Evolutionary conservation across 2,329 filamentous ascomycete species (phyloP).

Genomic region (Alternaria panax): DNA sequence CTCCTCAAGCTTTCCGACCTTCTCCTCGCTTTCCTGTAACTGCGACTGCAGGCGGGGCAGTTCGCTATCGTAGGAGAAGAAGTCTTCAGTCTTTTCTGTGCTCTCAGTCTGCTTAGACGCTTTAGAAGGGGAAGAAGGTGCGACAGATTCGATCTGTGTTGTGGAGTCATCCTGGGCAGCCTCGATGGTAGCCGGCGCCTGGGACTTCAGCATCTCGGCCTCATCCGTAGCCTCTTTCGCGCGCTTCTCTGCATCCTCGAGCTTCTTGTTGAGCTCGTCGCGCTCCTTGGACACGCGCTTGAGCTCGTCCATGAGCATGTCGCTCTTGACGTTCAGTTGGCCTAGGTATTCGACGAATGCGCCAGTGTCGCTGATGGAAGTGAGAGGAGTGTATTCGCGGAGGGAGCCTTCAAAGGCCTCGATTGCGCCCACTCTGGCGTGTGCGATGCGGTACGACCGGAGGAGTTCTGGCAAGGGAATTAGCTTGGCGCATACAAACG

Average conservation of each 20-base stretch:
- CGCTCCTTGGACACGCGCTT: conserved; percentile 85
- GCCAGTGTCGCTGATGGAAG: conserved; percentile 84
- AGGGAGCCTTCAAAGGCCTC: conserved; percentile 92
- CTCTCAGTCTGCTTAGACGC: conserved; percentile 35
- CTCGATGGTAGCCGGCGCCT: conserved; percentile 25
- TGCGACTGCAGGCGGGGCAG: conserved; percentile 81
- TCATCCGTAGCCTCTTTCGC: conserved; percentile 70
- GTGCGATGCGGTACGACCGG: conserved; percentile 89
- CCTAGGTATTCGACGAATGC: conserved; percentile 89
- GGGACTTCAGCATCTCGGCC: conserved; percentile 61
- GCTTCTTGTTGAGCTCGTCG: conserved; percentile 78
- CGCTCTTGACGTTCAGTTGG: conserved; percentile 82
- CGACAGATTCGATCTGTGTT: conserved; percentile 34
- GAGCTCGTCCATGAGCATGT: conserved; percentile 93
- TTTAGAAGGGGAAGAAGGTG: conserved; percentile 36
- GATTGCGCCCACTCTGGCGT: conserved; percentile 83
- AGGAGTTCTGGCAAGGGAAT: conserved; percentile 71
- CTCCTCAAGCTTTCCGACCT: conserved; percentile 73
- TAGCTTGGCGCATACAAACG: conserved; percentile 18
- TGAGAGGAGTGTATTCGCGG: conserved; percentile 89
- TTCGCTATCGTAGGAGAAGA: conserved; percentile 93
- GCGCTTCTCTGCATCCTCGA: conserved; percentile 72
- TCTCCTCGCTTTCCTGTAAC: conserved; percentile 71
- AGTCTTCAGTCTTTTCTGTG: conserved; percentile 67
- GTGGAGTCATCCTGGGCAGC: conserved; percentile 37